Conservation (phyloP, 2,329 filamentous ascomycete genomes). For the Aureobasidium sp. region DNA sequence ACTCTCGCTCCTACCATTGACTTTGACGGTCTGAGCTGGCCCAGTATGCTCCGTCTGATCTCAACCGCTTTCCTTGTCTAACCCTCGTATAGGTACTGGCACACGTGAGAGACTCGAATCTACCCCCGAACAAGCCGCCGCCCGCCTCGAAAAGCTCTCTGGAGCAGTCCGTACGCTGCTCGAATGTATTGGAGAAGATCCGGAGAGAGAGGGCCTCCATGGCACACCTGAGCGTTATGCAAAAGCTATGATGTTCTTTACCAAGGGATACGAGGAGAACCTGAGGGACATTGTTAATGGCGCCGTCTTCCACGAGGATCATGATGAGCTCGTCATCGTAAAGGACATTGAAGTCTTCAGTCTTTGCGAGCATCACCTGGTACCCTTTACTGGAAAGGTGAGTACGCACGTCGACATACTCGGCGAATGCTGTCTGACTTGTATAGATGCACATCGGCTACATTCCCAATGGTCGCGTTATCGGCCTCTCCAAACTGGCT, state of each 20-base stretch:
- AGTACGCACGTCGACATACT: neutral
- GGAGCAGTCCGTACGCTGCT: slow-evolving; percentile 56
- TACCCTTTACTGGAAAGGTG: slow-evolving; percentile 93
- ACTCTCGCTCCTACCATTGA: slow-evolving; percentile 44
- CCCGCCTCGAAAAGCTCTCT: slow-evolving; percentile 51
- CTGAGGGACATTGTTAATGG: slow-evolving; percentile 84
- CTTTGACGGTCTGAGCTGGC: slow-evolving; percentile 50
- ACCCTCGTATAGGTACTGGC: slow-evolving; percentile 43
- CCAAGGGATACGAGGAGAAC: slow-evolving; percentile 94
- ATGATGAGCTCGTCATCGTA: slow-evolving; percentile 95
- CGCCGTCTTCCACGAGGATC: slow-evolving; percentile 91
- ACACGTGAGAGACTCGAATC: slow-evolving; percentile 55
- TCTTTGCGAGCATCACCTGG: slow-evolving; percentile 93
- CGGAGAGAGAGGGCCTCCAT: slow-evolving; percentile 54
- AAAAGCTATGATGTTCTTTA: slow-evolving; percentile 92
- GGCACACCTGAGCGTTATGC: slow-evolving; percentile 77
- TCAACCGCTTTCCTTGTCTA: neutral
- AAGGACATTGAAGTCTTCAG: slow-evolving; percentile 96
- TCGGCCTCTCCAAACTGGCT: slow-evolving; percentile 91
- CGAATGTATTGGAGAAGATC: slow-evolving; percentile 59
- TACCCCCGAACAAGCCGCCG: slow-evolving; percentile 49
- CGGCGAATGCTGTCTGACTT: slow-evolving; percentile 13
- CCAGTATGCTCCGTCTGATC: slow-evolving; percentile 32
- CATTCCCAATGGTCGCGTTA: slow-evolving; percentile 82
- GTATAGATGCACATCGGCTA: slow-evolving; percentile 95